Evolutionary conservation across 345 rosid species (phyloP), one percentile per base, ranked within the genome.

Genomic region (Gossypium longicalyx): DNA sequence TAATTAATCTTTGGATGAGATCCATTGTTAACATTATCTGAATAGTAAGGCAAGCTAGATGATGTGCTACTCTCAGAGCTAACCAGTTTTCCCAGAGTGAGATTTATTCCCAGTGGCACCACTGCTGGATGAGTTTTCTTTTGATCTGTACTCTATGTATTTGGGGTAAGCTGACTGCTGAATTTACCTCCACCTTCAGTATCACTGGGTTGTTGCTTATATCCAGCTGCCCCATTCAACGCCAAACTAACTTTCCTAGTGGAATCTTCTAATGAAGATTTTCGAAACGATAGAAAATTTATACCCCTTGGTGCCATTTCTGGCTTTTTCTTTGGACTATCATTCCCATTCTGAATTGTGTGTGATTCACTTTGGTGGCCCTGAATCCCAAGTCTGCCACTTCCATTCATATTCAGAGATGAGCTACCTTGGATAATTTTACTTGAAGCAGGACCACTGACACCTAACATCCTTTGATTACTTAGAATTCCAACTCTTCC

Each of bases 221-320:
- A 25, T 8, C 72, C 67, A 74, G 45, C 70, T 56, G 54, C 80
- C 51, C 51, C 9, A 73, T 67, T 70, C 27, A 25, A 25, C 27
- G 76, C 8, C 77, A 72, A 45, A 76, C 74, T 66, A 48, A 41
- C 65, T 80, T 68, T 76, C 70, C 63, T 62, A 70, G 45, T 54
- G 6, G 82, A 77, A 75, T 66, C 71, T 66, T 23, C 23, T 23
- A 61, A 62, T 53, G 86, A 70, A 56, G 82, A 49, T 82, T 78
- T 89, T 70, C 89, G 86, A 79, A 86, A 87, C 8, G 91, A 88
- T 47, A 91, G 89, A 81, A 79, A 84, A 79, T 87, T 87, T 61
- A 84, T 68, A 20, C 88, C 88, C 76, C 70, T 80, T 1, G 88
- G 77, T 38, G 76, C 49, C 23, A 22, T 71, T 12, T 61, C 71